Evolutionary conservation across 2,329 filamentous ascomycete genomes (phyloP), one percentile per base, ranked within the genome.

Genomic region (Teratosphaeria zuluensis): DNA sequence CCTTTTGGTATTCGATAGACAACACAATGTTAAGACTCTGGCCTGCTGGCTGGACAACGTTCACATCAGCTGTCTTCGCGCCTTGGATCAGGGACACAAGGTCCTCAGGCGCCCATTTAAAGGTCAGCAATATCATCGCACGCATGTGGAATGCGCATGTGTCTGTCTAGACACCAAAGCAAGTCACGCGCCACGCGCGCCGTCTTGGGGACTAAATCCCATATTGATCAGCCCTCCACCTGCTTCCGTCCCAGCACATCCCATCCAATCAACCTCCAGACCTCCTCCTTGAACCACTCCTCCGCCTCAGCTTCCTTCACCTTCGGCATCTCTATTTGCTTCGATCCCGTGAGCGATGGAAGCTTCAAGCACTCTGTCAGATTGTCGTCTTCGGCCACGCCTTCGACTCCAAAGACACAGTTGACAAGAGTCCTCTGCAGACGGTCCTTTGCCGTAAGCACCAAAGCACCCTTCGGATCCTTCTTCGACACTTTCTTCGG

Each of bases 181-280:
- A 28, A 28, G 24, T 28, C 24, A 28, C 24, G 24, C 24, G 24
- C 24, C 24, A 28, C 24, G 24, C 24, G 24, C 24, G 24, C 24
- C 24, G 24, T 28, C 24, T 28, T 4, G 4, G 24, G 4, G 24
- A 28, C 24, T 28, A 28, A 28, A 28, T 28, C 24, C 24, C 24
- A n/a, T 28, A 42, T 48, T 48, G 42, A 21, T 46, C 16, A 46
- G 11, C 54, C 14, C 8, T 55, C n/a, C 4, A 48, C 56, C 28
- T 46, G 58, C 35, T 67, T 65, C 51, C 62, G 62, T 3, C 61
- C 59, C 12, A 80, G 66, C 5, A 80, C 70, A 55, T 84, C 80
- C 82, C 82, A 85, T 0, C 83, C 82, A 6, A 85, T 65, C 56
- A 84, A 65, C 56, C 74, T 70, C 83, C 83, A 85, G 1, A 84